These are phyloP conservation scores for Neofusicoccum sp. DNA, from an alignment of 2,329 filamentous ascomycete genomes.

Conservation along the genomic window DNA sequence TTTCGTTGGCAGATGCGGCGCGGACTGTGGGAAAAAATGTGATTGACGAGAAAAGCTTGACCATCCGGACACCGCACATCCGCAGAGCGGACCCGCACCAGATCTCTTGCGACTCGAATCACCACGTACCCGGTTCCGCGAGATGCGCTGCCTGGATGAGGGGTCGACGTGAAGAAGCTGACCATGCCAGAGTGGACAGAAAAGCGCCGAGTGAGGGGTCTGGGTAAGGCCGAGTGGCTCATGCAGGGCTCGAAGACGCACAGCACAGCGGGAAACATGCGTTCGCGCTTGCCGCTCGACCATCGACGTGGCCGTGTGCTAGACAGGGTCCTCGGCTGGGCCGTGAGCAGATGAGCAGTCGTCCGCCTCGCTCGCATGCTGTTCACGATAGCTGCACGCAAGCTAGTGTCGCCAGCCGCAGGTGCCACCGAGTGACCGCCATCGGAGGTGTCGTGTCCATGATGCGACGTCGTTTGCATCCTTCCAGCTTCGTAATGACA, in stretches of 20 bases:
- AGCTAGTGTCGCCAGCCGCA: conserved; percentile 8
- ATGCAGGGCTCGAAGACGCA: conserved; percentile 11
- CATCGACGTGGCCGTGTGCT: conserved; percentile 13
- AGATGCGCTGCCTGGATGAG: conserved; percentile 10
- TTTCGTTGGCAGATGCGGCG: conserved; percentile 7
- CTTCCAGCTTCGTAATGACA: conserved; percentile 2
- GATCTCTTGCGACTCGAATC: conserved; percentile 14
- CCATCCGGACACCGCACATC: conserved; percentile 8
- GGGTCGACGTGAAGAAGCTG: conserved; percentile 1
- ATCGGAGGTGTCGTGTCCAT: conserved; percentile 17
- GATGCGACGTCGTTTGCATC: conserved; percentile 15
- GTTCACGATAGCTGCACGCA: background rate
- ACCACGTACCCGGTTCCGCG: conserved; percentile 15
- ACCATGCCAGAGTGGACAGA: background rate
- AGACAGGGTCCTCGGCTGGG: conserved; percentile 10
- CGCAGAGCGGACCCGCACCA: conserved; percentile 11
- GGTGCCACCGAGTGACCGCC: conserved; percentile 12
- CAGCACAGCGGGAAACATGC: conserved; percentile 7
- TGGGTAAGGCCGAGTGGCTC: conserved; percentile 3
- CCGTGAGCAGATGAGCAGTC: conserved; percentile 10
- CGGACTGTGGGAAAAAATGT: background rate
- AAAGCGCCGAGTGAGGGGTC: conserved; percentile 4
- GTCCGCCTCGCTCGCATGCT: background rate
- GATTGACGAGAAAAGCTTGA: conserved; percentile 8
- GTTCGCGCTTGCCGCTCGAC: conserved; percentile 2